Conservation (phyloP, 2,329 filamentous ascomycete species). For the Colletotrichum tropicicola region DNA sequence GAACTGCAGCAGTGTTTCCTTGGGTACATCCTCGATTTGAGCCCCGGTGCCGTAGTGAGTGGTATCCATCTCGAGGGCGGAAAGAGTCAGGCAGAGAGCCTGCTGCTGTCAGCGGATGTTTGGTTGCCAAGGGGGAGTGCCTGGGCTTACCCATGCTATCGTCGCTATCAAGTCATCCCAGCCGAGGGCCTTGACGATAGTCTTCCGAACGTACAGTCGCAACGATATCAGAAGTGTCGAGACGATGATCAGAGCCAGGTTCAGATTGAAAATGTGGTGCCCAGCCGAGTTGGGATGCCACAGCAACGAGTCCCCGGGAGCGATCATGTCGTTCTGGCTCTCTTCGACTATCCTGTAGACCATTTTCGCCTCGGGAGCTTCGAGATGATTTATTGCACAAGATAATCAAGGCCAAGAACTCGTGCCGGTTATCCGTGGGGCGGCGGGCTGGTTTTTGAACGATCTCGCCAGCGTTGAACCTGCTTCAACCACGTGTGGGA, state of each 20-base stretch:
- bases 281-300: slow-evolving; percentile 15
- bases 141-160: slow-evolving; percentile 14
- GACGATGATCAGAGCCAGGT: slow-evolving; percentile 21
- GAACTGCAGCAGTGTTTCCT: slow-evolving; percentile 6
- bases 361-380: background rate
- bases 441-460: background rate
- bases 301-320: background rate
- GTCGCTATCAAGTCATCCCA: slow-evolving; percentile 22
- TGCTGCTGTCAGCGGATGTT: background rate
- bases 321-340: background rate
- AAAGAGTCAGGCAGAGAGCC: slow-evolving; percentile 10
- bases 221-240: slow-evolving; percentile 15
- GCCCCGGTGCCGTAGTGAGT: slow-evolving; percentile 23
- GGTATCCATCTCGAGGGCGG: slow-evolving; percentile 22
- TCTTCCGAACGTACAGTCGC: slow-evolving; percentile 12
- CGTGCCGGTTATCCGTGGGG: background rate
- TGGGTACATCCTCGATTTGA: slow-evolving; percentile 12
- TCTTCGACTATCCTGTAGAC: background rate
- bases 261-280: slow-evolving; percentile 23
- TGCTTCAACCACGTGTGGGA: background rate
- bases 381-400: background rate
- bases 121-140: fast-evolving
- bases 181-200: slow-evolving; percentile 14
- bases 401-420: background rate
- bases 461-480: background rate